Percentiles rank a stretch among this genome's conserved stretches.
These are phyloP conservation scores for Pyrenochaeta sp. DNA, from an alignment of 2,329 filamentous ascomycete species.

Conservation along the genomic window DNA sequence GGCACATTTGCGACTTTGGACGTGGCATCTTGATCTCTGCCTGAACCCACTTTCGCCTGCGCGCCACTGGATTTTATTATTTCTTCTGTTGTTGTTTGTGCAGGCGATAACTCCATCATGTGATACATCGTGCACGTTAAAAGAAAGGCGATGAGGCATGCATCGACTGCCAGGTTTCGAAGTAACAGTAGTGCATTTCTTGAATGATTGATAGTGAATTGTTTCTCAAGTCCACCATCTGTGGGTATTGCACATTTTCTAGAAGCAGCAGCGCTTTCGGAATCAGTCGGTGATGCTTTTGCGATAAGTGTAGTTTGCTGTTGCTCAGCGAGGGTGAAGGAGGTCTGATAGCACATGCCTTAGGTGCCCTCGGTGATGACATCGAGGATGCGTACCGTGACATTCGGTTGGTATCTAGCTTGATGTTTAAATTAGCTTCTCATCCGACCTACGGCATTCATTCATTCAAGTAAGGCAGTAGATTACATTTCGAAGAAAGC, in stretches of 20 bases:
- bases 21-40: conserved; percentile 53
- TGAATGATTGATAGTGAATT: conserved; percentile 61
- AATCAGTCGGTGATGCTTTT: conserved; percentile 48
- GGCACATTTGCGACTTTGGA: conserved; percentile 60
- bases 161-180: conserved; percentile 49
- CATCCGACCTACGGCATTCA: not conserved
- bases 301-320: conserved; percentile 27
- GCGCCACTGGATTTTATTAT: conserved; percentile 53
- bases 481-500: too few species aligned
- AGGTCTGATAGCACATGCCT: conserved; percentile 29
- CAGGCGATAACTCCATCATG: conserved; percentile 53
- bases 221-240: conserved; percentile 56
- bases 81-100: conserved; percentile 56
- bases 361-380: conserved; percentile 38
- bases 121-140: conserved; percentile 57
- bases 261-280: conserved; percentile 54
- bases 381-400: conserved; percentile 47
- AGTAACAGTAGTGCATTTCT: conserved; percentile 62
- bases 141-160: conserved; percentile 57
- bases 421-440: not conserved
- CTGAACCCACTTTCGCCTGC: conserved; percentile 30
- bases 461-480: too few species aligned
- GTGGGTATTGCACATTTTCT: conserved; percentile 43
- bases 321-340: conserved; percentile 26
- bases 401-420: not conserved